phyloP scores from a whole-genome alignment of 2,329 filamentous ascomycete species.

The Teratosphaeria nubilosa region DNA sequence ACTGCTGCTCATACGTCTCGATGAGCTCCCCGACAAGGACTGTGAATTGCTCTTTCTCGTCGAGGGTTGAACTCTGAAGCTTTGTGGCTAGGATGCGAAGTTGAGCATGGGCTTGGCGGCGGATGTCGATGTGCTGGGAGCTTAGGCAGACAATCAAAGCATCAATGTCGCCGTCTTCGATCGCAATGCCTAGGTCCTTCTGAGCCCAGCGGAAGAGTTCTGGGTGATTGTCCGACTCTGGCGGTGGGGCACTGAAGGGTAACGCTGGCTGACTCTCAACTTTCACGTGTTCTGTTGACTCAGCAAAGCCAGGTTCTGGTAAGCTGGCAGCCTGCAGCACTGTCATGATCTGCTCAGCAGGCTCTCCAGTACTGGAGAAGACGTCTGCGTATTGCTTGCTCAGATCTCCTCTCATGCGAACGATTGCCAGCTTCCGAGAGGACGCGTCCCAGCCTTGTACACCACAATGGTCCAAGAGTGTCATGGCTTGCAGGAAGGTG shows the following conservation, averaged over 20 bases:
- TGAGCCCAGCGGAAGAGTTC: slow-evolving; percentile 55
- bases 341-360: not conserved
- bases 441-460: not conserved
- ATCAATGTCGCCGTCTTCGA: slow-evolving; percentile 65
- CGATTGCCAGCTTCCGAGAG: not conserved
- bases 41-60: slow-evolving; percentile 68
- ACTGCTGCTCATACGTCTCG: slow-evolving; percentile 52
- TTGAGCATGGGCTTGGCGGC: slow-evolving; percentile 64
- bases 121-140: slow-evolving; percentile 63
- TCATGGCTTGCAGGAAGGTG: slow-evolving; percentile 10
- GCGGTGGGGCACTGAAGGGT: slow-evolving; percentile 27
- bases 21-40: slow-evolving; percentile 69
- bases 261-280: not conserved
- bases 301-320: not conserved
- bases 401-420: not conserved
- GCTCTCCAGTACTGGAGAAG: not conserved
- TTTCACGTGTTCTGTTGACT: not conserved
- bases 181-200: slow-evolving; percentile 66
- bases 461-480: not conserved
- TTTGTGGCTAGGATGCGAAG: slow-evolving; percentile 52
- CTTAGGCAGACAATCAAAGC: slow-evolving; percentile 65
- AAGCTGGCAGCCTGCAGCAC: slow-evolving; percentile 1
- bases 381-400: not conserved
- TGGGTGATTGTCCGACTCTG: slow-evolving; percentile 34
- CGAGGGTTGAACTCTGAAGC: slow-evolving; percentile 53